Evolutionary conservation across 306 rosid species (phyloP).

Genomic region (Acacia confusa): DNA sequence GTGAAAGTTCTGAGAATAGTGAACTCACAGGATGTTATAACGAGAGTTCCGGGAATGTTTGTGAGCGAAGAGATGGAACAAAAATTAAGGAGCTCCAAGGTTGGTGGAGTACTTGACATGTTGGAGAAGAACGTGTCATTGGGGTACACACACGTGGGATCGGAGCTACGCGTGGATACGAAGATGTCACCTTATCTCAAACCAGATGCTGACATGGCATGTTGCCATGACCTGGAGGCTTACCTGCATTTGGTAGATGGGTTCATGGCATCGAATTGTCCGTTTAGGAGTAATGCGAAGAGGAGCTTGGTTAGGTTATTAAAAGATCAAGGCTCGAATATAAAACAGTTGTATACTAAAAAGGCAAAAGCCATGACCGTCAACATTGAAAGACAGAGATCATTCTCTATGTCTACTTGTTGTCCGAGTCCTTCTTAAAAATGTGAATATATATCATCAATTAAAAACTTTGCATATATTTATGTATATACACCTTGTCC

Average conservation of each 20-base stretch:
- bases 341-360: conserved; percentile 76
- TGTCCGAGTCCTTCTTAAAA: conserved; percentile 74
- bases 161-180: conserved; percentile 71
- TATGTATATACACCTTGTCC: background rate
- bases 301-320: conserved; percentile 72
- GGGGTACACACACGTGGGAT: conserved; percentile 80
- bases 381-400: conserved; percentile 45
- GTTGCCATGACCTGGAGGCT: conserved; percentile 93
- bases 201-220: conserved; percentile 84
- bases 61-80: conserved; percentile 54
- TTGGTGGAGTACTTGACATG: conserved; percentile 41
- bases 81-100: conserved; percentile 35
- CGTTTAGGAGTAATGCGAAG: conserved; percentile 81
- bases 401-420: conserved; percentile 46
- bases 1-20: conserved; percentile 83
- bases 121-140: conserved; percentile 42
- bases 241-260: conserved; percentile 94
- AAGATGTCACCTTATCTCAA: conserved; percentile 86
- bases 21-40: conserved; percentile 83
- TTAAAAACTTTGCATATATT: background rate
- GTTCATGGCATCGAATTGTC: conserved; percentile 76
- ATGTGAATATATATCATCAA: conserved; percentile 17
- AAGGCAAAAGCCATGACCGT: conserved; percentile 65
- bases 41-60: conserved; percentile 60
- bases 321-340: conserved; percentile 70